Evolutionary conservation across 2,329 filamentous ascomycete genomes (phyloP), one percentile per base, ranked within the genome.

Genomic region (Capronia epimyces): DNA sequence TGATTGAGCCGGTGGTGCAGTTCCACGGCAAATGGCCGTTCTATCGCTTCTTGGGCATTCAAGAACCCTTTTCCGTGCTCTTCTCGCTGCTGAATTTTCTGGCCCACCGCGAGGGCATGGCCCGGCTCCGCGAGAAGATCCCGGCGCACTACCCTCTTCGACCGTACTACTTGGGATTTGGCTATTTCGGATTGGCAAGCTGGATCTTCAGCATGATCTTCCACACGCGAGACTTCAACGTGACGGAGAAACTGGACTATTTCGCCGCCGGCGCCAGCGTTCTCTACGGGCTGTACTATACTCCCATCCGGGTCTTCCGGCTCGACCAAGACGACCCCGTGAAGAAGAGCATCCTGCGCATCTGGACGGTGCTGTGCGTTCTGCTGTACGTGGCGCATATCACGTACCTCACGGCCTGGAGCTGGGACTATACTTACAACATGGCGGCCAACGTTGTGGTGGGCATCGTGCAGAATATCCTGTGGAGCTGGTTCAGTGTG

Each of bases 1-100:
- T 83, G 73, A 72, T 80, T 56, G 69, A 81, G 24, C 79, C 83
- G 9, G 70, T 96, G 43, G 84, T 91, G 50, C 93, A 98, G 72
- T 98, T 90, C 75, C 89, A 98, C 73, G 93, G 93, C 25, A 98
- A 98, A 79, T 98, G 93, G 93, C 93, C 93, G 32, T 98, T 98
- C 72, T 77, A 84, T 68, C 87, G 93, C 60, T 79, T 96, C 64
- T 71, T 94, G 47, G 93, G 93, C 67, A 86, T 95, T 75, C 93
- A 98, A 72, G 93, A 98, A 73, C 89, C 91, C 52, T 89, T 90
- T 68, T 89, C 84, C 44, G 91, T 97, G 60, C 75, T 96, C 65
- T 98, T 96, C 77, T 95, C 87, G 59, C 76, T 95, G 45, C 80
- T 94, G 65, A 98, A 98, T 76, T 84, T 93, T 64, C 79, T 84